phyloP scores from a whole-genome alignment of 2,329 filamentous ascomycete species.

The Cercospora sesami region DNA sequence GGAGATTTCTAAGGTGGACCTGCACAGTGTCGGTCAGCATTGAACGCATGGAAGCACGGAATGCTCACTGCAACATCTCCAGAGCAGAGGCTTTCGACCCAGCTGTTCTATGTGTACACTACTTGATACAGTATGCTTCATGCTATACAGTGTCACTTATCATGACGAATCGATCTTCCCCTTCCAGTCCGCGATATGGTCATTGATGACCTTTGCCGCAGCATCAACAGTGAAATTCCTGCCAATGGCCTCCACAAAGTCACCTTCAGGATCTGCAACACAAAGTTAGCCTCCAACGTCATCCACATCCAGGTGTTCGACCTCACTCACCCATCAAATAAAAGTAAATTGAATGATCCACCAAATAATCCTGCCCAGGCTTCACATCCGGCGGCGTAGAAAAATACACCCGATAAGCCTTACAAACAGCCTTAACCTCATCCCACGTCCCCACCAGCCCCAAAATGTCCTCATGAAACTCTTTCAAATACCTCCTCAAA shows the following conservation, averaged over 20 bases:
- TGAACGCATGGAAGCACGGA: neutral
- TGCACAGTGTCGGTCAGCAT: neutral
- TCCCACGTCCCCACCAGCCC: conserved; percentile 93
- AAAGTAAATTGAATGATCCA: conserved; percentile 99
- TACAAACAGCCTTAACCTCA: conserved; percentile 90
- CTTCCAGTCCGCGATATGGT: conserved; percentile 80
- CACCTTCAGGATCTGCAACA: conserved; percentile 77
- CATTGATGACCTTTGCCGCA: conserved; percentile 77
- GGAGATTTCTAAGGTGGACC: neutral
- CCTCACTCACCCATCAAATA: conserved; percentile 78
- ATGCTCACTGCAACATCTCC: neutral
- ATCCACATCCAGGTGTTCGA: neutral
- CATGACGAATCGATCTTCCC: conserved; percentile 53
- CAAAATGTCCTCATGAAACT: conserved; percentile 85
- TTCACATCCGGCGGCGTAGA: conserved; percentile 85
- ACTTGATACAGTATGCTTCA: conserved; percentile 6
- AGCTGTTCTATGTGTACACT: conserved; percentile 4
- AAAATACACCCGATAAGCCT: conserved; percentile 95
- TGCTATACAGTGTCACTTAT: neutral
- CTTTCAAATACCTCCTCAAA: conserved; percentile 77
- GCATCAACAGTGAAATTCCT: conserved; percentile 89
- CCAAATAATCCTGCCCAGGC: conserved; percentile 92
- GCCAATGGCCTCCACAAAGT: conserved; percentile 96
- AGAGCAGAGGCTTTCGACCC: neutral
- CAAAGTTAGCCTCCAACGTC: neutral